Evolutionary conservation across 352 stramenopile species (phyloP), one percentile per base, ranked within the genome.

Genomic region (Globisporangium ultimum): DNA sequence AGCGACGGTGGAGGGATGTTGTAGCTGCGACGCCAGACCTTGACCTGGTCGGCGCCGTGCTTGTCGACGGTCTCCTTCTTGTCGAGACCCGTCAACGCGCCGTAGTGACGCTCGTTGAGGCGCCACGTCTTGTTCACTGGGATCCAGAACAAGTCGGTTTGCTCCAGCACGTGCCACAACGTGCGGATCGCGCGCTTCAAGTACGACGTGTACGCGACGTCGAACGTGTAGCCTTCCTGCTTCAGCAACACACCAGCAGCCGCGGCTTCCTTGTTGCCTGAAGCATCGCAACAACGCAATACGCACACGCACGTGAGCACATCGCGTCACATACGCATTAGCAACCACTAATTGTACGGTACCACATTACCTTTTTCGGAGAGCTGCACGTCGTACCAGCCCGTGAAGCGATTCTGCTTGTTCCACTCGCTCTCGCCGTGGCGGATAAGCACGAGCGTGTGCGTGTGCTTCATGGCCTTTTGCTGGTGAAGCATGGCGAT

Each of bases 21-120:
- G 81, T 99, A 99, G 67, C 85, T 97, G 57, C 97, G 87, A 64
- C 97, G 84, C 97, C 97, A 99, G 64, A 98, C 76, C 55, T 96
- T 88, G 52, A 99, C 96, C 54, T 97, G 74, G 32, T 98, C 92
- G 45, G 92, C 79, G 5, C 24, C 24, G 24, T 32, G 24, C 24
- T 32, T 32, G 24, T 32, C 24, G 24, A 32, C 24, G 24, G 24
- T 32, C 24, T 32, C 24, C 24, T 32, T 32, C 24, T 32, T 32
- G 24, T 32, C 24, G 24, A 32, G 24, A 5, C 24, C 24, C 24
- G 24, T 32, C 24, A 32, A 32, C 24, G 24, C 24, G 24, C 24
- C 24, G 24, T 32, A 32, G 24, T 32, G 24, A 5, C 24, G 24
- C 24, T 32, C 24, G 24, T 32, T 32, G 24, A 32, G 24, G 24